phyloP scores from a whole-genome alignment of 495 filamentous ascomycete species.

The Lophiotrema nucula region DNA sequence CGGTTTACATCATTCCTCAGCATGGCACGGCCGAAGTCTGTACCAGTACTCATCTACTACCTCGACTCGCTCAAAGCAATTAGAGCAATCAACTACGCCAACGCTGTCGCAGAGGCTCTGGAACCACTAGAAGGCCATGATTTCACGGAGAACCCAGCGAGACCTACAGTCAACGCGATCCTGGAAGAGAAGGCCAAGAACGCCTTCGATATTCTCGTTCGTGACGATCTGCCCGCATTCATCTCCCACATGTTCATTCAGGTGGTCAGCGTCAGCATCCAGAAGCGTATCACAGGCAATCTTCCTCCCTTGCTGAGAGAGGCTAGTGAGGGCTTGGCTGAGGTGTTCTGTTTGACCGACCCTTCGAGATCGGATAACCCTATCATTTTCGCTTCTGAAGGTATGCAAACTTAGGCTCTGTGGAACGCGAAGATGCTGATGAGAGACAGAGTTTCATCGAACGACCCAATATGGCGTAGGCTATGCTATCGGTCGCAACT shows the following conservation, averaged over 20 bases:
- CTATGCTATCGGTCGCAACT: conserved; percentile 58
- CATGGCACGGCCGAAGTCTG: conserved; percentile 67
- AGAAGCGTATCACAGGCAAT: conserved; percentile 56
- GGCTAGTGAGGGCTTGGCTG: conserved; percentile 68
- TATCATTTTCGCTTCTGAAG: conserved; percentile 75
- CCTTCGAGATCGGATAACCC: conserved; percentile 71
- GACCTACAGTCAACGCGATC: conserved; percentile 51
- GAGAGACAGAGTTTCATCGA: conserved; percentile 53
- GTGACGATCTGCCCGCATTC: conserved; percentile 69
- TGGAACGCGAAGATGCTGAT: neutral
- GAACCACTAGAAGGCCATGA: conserved; percentile 48
- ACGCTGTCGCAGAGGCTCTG: conserved; percentile 58
- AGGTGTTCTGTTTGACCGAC: conserved; percentile 77
- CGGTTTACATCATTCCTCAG: conserved; percentile 66
- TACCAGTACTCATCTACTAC: conserved; percentile 65
- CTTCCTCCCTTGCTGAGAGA: conserved; percentile 53
- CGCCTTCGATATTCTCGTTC: conserved; percentile 59
- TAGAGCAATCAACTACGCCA: conserved; percentile 69
- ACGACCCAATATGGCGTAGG: conserved; percentile 60
- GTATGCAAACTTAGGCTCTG: conserved; percentile 40
- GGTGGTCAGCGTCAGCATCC: conserved; percentile 57
- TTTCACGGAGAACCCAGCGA: conserved; percentile 46
- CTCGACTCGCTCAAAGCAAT: conserved; percentile 64
- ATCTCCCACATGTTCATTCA: conserved; percentile 62
- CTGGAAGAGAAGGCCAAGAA: conserved; percentile 58